Evolutionary conservation across 2,329 filamentous ascomycete genomes (phyloP), one percentile per base, ranked within the genome.

Genomic region (Aureobasidium sp.): DNA sequence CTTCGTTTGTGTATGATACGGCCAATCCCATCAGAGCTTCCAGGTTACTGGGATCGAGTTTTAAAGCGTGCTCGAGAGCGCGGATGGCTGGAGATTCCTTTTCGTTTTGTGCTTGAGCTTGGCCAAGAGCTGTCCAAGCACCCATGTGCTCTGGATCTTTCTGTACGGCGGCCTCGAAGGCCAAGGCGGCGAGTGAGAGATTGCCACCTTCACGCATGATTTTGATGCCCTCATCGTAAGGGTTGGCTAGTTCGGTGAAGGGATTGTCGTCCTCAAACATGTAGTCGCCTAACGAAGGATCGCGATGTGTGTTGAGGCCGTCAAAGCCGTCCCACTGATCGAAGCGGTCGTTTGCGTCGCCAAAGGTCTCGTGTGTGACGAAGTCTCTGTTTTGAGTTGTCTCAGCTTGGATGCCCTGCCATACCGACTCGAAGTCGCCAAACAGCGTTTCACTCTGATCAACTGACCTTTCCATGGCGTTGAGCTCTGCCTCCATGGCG

Each of bases 1-100:
- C 94, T 78, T 99, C 94, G 77, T 99, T 99, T 52, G 94, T 99
- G 76, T 99, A 99, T 5, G 90, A 96, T 23, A 99, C 93, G 15
- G 93, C 91, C 58, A 99, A 80, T 1, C 91, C 92, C 93, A 99
- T 97, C 50, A 99, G 82, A 0, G 92, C 93, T 64, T 90, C 85
- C 23, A 95, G 82, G 72, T 96, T 97, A 70, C 86, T 87, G 0
- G 91, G 87, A 69, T 97, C 92, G 32, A 94, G 80, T 74, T 92
- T 93, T 66, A 97, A 78, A 0, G 93, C 91, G 73, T 94, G 89
- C 75, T 97, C 93, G 64, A 97, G 80, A 3, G 94, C 94, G 37
- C 94, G 87, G 67, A 99, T 97, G 2, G 94, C 94, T 0, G 94
- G 93, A 9, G 91, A 89, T 75, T 99, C 94, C 78, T 99, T 99